These are phyloP conservation scores for Tulasnella sp. DNA, from an alignment of 768 basidiomycete species.

Conservation along the genomic window DNA sequence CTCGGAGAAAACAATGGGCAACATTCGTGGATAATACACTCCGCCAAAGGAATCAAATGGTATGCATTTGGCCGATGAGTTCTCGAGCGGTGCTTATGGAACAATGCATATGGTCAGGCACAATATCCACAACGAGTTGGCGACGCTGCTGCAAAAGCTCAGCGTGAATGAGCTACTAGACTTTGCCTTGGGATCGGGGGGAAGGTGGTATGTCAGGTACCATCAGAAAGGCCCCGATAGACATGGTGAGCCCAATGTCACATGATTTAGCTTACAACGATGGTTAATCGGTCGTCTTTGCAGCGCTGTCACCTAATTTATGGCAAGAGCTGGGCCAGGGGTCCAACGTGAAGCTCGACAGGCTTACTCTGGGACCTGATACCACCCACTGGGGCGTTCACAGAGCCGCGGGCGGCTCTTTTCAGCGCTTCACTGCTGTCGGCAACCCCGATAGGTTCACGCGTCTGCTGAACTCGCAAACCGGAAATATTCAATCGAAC, in stretches of 20 bases:
- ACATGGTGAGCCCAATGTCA: neutral
- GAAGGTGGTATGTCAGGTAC: constrained; percentile 16
- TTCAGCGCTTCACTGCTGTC: neutral
- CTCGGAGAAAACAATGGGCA: neutral
- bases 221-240: neutral
- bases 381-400: neutral
- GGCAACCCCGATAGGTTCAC: neutral
- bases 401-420: neutral
- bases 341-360: neutral
- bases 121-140: neutral
- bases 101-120: neutral
- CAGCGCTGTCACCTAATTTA: neutral
- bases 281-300: no score
- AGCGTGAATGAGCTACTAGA: neutral
- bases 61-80: neutral
- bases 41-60: constrained; percentile 2
- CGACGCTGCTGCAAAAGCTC: neutral
- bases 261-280: neutral
- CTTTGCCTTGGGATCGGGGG: neutral
- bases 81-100: no score
- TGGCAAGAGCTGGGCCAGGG: neutral
- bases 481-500: neutral
- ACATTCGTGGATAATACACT: neutral
- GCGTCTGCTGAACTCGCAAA: neutral
- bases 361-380: constrained; percentile 1